Base-by-base conservation (phyloP, 768 basidiomycete species). In the Tephrocybe sp. region DNA sequence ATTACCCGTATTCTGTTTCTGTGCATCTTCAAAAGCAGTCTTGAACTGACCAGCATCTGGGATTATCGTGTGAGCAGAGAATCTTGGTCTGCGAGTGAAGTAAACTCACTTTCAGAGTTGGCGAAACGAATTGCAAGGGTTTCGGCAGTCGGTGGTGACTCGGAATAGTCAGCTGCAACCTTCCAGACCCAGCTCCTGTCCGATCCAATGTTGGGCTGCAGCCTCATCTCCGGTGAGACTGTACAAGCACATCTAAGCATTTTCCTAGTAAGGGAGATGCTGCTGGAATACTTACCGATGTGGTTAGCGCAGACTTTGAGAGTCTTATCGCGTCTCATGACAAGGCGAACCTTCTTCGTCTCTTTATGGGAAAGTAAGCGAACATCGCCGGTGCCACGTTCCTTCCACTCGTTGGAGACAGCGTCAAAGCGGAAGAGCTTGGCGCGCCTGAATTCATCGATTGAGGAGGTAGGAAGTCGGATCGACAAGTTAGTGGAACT, bases 151-250 rank as follows among this genome's bases (percentile, higher is more conserved):
- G 96, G 83, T 40, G 90, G 92, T 47, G 79, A 76, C 67, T 99
- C 97, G 47, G 96, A 84, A 66, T 90, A 95, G 70, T 99, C 97
- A 22, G 96, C 96, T 46, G 84, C 80, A 46, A 96, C 94, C 70
- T 97, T 96, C 89, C 91, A 98, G 31, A 99, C 95, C 97, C 97
- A 98, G 62, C 93, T 96, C 71, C 97, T 83, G 76, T 99, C 97
- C 45, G 95, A 98, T 45, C 95, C 96, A 62, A 98, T 92, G 72
- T 98, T 98, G 63, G 95, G 92, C 66, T 96, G 92, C 59, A 99
- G 85, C 60, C 75, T 83, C 92, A 98, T 98, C 58, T 97, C 94
- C 36, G 78, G 54, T 20, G 89, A 72, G 67, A 98, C 96, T 98
- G 60, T 30, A 2, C 7, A 51, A 31, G 3, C 7, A 26, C 26